Evolutionary conservation across 495 filamentous ascomycete species (phyloP).

Genomic region (Aspergillus conjunctus): DNA sequence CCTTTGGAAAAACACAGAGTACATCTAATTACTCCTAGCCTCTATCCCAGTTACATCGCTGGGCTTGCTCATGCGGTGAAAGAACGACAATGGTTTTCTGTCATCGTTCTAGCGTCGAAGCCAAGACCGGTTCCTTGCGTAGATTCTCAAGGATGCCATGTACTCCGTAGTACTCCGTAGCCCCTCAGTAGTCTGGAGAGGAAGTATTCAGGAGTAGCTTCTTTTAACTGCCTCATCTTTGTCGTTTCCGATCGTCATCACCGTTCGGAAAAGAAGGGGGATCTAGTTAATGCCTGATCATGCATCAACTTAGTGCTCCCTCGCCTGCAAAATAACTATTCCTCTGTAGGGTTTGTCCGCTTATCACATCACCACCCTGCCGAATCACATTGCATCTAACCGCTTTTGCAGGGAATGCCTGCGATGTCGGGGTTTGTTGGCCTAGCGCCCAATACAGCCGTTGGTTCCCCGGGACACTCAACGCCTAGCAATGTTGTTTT

Average conservation of each 20-base stretch:
- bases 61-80: constrained; percentile 13
- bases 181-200: background rate
- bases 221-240: no score
- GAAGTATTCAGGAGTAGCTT: background rate
- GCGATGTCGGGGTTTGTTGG: background rate
- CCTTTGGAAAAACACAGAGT: background rate
- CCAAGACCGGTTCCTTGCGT: constrained; percentile 39
- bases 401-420: background rate
- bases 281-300: no score
- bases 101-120: constrained; percentile 41
- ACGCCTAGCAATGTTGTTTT: background rate
- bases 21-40: background rate
- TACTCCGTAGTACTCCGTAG: background rate
- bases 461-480: background rate
- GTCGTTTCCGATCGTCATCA: no score
- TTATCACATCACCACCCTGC: background rate
- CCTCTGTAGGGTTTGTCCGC: constrained; percentile 1
- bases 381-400: constrained; percentile 2
- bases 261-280: no score
- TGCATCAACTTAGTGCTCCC: background rate
- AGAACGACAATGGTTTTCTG: constrained; percentile 31
- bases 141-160: constrained; percentile 18
- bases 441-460: background rate
- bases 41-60: background rate
- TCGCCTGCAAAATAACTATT: background rate